Evolutionary conservation across 73 alveolate genomes (phyloP).

Genomic region (Blepharisma japonicum): DNA sequence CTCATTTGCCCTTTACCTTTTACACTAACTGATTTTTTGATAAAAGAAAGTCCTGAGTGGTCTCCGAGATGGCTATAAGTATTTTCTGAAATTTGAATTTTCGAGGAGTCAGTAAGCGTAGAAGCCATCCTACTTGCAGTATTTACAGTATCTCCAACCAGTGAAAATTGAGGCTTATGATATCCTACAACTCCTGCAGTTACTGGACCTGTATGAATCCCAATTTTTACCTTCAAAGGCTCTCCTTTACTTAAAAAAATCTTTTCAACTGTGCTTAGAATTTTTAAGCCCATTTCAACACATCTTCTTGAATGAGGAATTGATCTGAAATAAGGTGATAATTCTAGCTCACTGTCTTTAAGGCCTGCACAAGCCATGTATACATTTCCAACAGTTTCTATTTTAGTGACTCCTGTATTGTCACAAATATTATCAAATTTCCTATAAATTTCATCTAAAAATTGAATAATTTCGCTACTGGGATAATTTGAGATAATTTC

Average conservation of each 20-base stretch:
- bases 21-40: slow-evolving; percentile 29
- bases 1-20: slow-evolving; percentile 35
- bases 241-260: no score
- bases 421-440: slow-evolving; percentile 47
- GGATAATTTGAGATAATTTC: slow-evolving; percentile 40
- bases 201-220: slow-evolving; percentile 45
- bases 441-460: slow-evolving; percentile 44
- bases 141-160: slow-evolving; percentile 49
- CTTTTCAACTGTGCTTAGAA: no score
- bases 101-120: slow-evolving; percentile 18
- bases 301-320: no score
- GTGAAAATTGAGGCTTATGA: slow-evolving; percentile 50
- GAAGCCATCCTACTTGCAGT: slow-evolving; percentile 45
- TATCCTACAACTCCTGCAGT: slow-evolving; percentile 54
- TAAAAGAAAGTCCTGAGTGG: slow-evolving; percentile 25
- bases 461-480: slow-evolving; percentile 50
- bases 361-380: no score
- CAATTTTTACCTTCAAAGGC: slow-evolving; percentile 46
- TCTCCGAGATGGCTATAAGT: slow-evolving; percentile 31
- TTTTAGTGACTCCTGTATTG: no score
- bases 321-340: background rate
- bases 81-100: slow-evolving; percentile 35
- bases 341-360: slow-evolving; percentile 37
- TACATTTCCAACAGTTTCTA: no score
- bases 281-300: no score